phyloP scores from a whole-genome alignment of 2,329 filamentous ascomycete species.

The Xylariaceae sp. region DNA sequence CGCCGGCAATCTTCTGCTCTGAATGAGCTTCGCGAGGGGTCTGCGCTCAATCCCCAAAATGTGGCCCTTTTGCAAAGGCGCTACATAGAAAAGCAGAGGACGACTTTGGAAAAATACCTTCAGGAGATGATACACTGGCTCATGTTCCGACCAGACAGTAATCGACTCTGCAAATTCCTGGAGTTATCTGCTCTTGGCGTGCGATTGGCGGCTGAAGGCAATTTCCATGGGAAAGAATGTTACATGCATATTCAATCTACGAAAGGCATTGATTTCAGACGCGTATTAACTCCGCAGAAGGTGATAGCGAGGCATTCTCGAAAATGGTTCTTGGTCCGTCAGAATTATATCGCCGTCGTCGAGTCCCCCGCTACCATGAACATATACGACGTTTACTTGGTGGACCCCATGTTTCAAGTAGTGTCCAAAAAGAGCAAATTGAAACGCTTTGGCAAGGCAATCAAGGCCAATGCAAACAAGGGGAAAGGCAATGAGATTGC shows the following conservation, averaged over 20 bases:
- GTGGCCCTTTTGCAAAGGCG: constrained; percentile 50
- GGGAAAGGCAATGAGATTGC: constrained; percentile 26
- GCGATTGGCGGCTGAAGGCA: constrained; percentile 86
- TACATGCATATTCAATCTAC: constrained; percentile 87
- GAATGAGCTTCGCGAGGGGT: constrained; percentile 42
- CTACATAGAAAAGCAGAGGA: constrained; percentile 77
- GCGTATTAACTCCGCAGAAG: constrained; percentile 70
- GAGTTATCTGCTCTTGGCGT: constrained; percentile 93
- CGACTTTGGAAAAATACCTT: constrained; percentile 81
- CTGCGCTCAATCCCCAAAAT: constrained; percentile 39
- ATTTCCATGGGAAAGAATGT: constrained; percentile 96
- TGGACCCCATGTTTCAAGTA: constrained; percentile 81
- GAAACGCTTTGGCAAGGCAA: constrained; percentile 50
- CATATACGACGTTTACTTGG: constrained; percentile 97
- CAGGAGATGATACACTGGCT: constrained; percentile 93
- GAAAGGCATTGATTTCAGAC: constrained; percentile 81
- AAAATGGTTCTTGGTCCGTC: constrained; percentile 97
- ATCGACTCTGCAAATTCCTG: constrained; percentile 89
- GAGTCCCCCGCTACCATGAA: constrained; percentile 98
- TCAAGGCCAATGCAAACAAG: constrained; percentile 57
- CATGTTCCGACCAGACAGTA: constrained; percentile 94
- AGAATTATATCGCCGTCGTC: constrained; percentile 97
- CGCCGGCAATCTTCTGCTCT: constrained; percentile 49
- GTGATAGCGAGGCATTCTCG: constrained; percentile 78
- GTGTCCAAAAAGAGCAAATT: constrained; percentile 63